phyloP scores from a whole-genome alignment of 345 rosid species.

The Adansonia digitata region DNA sequence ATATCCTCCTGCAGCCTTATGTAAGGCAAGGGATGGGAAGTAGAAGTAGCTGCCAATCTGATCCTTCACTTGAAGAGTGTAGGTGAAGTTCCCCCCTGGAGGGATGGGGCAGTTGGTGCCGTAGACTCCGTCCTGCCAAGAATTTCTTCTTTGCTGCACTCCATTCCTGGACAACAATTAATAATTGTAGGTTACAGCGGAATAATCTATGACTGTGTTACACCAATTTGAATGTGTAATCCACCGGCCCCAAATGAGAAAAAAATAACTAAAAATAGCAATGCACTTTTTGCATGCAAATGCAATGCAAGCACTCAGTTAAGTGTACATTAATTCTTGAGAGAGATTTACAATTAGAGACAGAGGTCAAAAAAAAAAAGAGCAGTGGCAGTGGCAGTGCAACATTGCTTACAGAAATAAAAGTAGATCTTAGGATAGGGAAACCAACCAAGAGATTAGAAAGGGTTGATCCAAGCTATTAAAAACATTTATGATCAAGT shows the following conservation, averaged over 20 bases:
- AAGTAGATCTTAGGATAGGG: neutral
- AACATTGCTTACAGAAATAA: neutral
- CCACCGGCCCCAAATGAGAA: neutral
- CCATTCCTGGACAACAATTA: slow-evolving; percentile 75
- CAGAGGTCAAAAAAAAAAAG: neutral
- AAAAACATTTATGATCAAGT: slow-evolving; percentile 75
- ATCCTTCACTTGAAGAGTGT: slow-evolving; percentile 71
- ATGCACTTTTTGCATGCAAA: neutral
- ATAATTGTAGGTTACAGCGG: too few species aligned
- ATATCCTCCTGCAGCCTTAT: slow-evolving; percentile 81
- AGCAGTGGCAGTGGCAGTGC: too few species aligned
- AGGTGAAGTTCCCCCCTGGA: slow-evolving; percentile 73
- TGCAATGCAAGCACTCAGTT: too few species aligned
- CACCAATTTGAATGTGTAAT: neutral
- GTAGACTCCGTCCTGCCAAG: slow-evolving; percentile 78
- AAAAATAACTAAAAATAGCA: neutral
- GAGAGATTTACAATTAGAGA: neutral
- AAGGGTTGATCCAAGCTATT: slow-evolving; percentile 87
- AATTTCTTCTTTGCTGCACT: slow-evolving; percentile 73
- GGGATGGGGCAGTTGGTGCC: slow-evolving; percentile 85
- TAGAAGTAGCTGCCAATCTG: slow-evolving; percentile 83
- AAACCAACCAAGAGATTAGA: slow-evolving; percentile 78
- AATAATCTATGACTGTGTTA: neutral
- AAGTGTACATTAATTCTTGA: neutral
- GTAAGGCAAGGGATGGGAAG: slow-evolving; percentile 75